These are phyloP conservation scores for Tribonema minus DNA, from an alignment of 108 stramenopile genomes.

Conservation along the genomic window DNA sequence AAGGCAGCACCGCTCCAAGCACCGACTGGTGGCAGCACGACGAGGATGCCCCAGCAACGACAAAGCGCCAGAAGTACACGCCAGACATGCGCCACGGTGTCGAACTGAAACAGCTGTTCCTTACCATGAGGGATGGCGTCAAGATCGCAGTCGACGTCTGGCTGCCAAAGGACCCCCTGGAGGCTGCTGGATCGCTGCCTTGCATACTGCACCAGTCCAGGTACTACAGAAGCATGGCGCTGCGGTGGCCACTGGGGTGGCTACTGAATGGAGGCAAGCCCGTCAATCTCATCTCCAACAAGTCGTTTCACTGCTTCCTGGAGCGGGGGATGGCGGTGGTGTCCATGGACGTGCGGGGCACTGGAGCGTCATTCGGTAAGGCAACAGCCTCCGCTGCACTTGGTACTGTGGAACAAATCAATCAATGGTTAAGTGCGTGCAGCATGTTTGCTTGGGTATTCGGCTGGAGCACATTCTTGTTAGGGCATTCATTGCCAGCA, in stretches of 20 bases:
- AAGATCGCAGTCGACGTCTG: conserved; percentile 42
- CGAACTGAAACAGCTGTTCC: conserved; percentile 6
- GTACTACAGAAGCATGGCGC: conserved; percentile 18
- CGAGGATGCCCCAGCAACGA: background rate
- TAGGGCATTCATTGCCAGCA: too few relatives aligned
- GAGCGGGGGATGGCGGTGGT: conserved; percentile 19
- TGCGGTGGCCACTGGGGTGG: conserved; percentile 23
- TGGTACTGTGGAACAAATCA: too few relatives aligned
- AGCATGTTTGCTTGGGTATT: too few relatives aligned
- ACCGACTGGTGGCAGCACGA: conserved; percentile 39
- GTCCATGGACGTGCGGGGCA: conserved; percentile 30
- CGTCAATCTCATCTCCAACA: conserved; percentile 10
- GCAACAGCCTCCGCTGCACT: too few relatives aligned
- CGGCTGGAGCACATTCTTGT: too few relatives aligned
- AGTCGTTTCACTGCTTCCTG: conserved; percentile 20
- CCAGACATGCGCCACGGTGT: conserved; percentile 30
- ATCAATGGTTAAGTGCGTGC: too few relatives aligned
- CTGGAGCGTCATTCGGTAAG: conserved; percentile 31
- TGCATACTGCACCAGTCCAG: conserved; percentile 28
- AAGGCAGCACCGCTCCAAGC: too few relatives aligned
- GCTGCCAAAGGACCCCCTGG: conserved; percentile 17
- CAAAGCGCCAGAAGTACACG: background rate
- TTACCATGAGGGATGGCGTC: conserved; percentile 21
- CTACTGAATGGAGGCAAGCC: conserved; percentile 27
- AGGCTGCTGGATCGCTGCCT: background rate